Percentiles rank a stretch among this genome's conserved stretches.
Evolutionary conservation across 352 stramenopile species (phyloP).

Genomic region (Phytophthora pini): DNA sequence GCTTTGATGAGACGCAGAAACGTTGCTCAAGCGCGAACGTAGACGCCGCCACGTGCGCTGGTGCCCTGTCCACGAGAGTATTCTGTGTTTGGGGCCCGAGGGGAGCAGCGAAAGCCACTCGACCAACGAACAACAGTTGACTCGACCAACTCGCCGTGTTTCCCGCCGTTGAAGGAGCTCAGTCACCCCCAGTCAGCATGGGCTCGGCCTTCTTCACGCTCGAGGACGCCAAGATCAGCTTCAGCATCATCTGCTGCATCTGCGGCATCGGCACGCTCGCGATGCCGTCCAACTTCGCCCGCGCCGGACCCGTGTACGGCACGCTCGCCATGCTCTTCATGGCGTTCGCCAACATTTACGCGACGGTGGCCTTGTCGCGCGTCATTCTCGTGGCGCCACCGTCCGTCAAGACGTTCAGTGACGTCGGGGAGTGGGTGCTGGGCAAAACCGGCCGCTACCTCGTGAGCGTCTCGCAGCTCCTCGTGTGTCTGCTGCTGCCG

Average conservation of each 20-base stretch:
- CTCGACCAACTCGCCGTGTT: conserved; percentile 13
- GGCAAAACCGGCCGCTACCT: conserved; percentile 47
- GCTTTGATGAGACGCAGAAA: conserved; percentile 13
- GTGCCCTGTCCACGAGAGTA: conserved; percentile 36
- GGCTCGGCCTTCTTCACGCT: conserved; percentile 47
- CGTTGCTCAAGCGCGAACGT: conserved; percentile 20
- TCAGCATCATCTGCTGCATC: conserved; percentile 70
- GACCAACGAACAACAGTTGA: conserved; percentile 4
- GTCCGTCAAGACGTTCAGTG: conserved; percentile 53
- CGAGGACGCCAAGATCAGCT: conserved; percentile 63
- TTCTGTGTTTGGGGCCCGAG: conserved; percentile 22
- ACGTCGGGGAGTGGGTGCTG: conserved; percentile 53
- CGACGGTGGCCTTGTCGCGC: conserved; percentile 50
- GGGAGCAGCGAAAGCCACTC: conserved; percentile 22
- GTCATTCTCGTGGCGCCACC: conserved; percentile 47
- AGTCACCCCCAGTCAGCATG: conserved; percentile 12
- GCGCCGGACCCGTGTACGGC: conserved; percentile 51
- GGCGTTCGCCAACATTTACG: conserved; percentile 72
- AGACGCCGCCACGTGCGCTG: conserved; percentile 19
- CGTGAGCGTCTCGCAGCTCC: conserved; percentile 50
- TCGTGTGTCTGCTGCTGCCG: conserved; percentile 52
- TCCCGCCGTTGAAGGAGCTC: conserved; percentile 7
- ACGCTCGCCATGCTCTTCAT: conserved; percentile 65
- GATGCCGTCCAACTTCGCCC: conserved; percentile 71
- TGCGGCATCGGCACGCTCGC: conserved; percentile 72